These are phyloP conservation scores for Penicillium soppii DNA, from an alignment of 495 filamentous ascomycete genomes.

Conservation along the genomic window DNA sequence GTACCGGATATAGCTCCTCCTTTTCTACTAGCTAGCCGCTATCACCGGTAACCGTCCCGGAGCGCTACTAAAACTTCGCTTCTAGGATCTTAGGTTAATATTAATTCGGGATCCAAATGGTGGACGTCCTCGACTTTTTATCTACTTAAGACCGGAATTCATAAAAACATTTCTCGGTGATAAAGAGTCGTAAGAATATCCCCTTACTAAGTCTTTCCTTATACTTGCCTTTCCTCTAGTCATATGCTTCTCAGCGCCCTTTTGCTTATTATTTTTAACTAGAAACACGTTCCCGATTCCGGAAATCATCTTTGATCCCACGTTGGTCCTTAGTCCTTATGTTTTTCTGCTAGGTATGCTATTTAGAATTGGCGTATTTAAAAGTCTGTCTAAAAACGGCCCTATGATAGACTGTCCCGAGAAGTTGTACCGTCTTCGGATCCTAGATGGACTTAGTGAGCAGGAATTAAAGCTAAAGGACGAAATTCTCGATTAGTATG, in stretches of 20 bases:
- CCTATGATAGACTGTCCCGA: constrained; percentile 23
- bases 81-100: constrained; percentile 22
- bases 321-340: constrained; percentile 28
- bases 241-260: too few relatives aligned
- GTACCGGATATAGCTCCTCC: constrained; percentile 30
- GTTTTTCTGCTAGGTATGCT: constrained; percentile 29
- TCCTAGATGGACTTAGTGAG: constrained; percentile 28
- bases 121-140: constrained; percentile 27
- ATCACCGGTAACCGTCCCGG: constrained; percentile 32
- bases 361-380: constrained; percentile 29
- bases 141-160: constrained; percentile 33
- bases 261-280: constrained; percentile 4
- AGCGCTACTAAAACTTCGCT: constrained; percentile 34
- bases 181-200: constrained; percentile 30
- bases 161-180: constrained; percentile 31
- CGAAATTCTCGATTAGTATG: constrained; percentile 21
- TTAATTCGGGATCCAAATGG: constrained; percentile 33
- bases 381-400: constrained; percentile 18
- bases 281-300: constrained; percentile 34
- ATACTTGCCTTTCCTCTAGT: constrained; percentile 3
- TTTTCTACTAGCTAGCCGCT: constrained; percentile 37
- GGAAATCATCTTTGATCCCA: constrained; percentile 33
- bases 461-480: constrained; percentile 29
- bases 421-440: constrained; percentile 28
- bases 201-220: constrained; percentile 4